Evolutionary conservation across 345 rosid species (phyloP), one percentile per base, ranked within the genome.

Genomic region (Moricandia moricandioides): DNA sequence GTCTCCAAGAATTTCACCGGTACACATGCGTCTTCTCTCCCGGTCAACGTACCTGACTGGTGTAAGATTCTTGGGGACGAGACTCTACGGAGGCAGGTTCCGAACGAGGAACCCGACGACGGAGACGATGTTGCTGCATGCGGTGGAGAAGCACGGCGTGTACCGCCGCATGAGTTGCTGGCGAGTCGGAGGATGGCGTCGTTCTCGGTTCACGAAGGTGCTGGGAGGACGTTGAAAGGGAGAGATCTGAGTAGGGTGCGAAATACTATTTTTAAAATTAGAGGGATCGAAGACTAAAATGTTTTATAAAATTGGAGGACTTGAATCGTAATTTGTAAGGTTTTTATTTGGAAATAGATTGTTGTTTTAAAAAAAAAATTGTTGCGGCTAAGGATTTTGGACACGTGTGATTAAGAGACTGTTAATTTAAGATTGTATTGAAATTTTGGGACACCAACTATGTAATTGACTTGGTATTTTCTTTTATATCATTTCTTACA

Each of bases 41-140:
- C 98, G 69, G 94, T 94, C 58, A 88, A 91, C 80, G 81, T 94
- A 35, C 98, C 97, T 18, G 96, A 94, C 83, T 94, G 98, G 98
- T 89, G 97, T 2, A 94, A 89, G 88, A 89, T 94, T 39, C 80
- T 94, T 82, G 86, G 86, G 74, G 88, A 84, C 6, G 81, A 65
- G 93, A 91, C 74, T 79, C 43, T 34, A 52, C 68, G 90, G 72
- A 72, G 68, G 39, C 84, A 77, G 67, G 47, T 49, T 79, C 37
- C 13, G 57, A 11, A 72, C 26, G 81, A 62, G 37, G 87, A 79
- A 7, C 85, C 70, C 2, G 93, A 74, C 2, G 93, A 74, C 10
- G 81, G 37, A 21, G 84, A 76, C 47, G 88, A 70, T 1, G 68
- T 77, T 18, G 80, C 73, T 18, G 83, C 73, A 63, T 77, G 73